These are phyloP conservation scores for Rhizopogon vinicolor DNA, from an alignment of 768 basidiomycete species.

Conservation along the genomic window DNA sequence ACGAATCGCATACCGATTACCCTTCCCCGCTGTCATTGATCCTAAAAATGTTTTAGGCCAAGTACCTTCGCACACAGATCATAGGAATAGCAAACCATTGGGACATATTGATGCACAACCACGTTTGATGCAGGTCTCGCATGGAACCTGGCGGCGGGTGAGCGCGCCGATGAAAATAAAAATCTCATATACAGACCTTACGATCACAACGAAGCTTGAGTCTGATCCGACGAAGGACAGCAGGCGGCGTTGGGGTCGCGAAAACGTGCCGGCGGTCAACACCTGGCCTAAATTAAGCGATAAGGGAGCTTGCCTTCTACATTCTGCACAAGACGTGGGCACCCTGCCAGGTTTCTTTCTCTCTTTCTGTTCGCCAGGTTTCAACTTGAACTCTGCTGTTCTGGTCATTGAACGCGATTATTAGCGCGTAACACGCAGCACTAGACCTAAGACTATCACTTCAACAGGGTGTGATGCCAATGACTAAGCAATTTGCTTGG, in stretches of 20 bases:
- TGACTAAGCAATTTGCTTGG: neutral
- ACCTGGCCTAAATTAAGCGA: neutral
- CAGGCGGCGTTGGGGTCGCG: neutral
- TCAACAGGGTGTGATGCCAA: neutral
- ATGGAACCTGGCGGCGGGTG: constrained; percentile 51
- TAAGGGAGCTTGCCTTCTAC: constrained; percentile 26
- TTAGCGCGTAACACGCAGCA: neutral
- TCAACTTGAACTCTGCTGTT: constrained; percentile 6
- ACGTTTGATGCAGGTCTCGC: constrained; percentile 71
- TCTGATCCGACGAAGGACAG: constrained; percentile 19
- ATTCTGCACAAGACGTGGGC: constrained; percentile 38
- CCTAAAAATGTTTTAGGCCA: constrained; percentile 27
- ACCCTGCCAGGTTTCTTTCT: constrained; percentile 46
- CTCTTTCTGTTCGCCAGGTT: constrained; percentile 20
- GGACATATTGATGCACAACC: constrained; percentile 77
- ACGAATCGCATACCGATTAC: constrained; percentile 39
- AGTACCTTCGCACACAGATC: constrained; percentile 5
- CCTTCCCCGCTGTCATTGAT: constrained; percentile 52
- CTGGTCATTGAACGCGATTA: constrained; percentile 2
- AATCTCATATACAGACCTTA: constrained; percentile 33
- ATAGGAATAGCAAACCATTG: constrained; percentile 41
- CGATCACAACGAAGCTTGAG: constrained; percentile 66
- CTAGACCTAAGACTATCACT: no score
- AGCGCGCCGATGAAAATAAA: neutral
- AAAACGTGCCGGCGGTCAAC: neutral